phyloP scores from a whole-genome alignment of 441 rosid genomes.

The Francoa sonchifolia region DNA sequence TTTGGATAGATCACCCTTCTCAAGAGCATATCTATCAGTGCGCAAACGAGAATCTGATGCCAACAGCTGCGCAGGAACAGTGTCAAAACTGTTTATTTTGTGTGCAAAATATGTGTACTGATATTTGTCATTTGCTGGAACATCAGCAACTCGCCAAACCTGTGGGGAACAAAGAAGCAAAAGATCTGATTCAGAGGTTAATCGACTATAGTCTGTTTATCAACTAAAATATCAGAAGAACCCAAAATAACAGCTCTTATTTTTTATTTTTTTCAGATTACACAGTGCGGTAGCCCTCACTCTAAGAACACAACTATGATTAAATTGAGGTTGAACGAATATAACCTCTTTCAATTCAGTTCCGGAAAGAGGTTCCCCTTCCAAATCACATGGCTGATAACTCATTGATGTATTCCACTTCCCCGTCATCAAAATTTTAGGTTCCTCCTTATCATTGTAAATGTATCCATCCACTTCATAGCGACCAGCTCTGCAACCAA shows the following conservation, averaged over 20 bases:
- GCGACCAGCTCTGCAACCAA: constrained; percentile 71
- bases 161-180: constrained; percentile 12
- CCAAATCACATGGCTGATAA: constrained; percentile 84
- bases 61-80: constrained; percentile 78
- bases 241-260: too few species aligned
- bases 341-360: constrained; percentile 72
- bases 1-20: constrained; percentile 73
- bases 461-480: constrained; percentile 98
- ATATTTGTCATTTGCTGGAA: constrained; percentile 71
- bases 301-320: background rate
- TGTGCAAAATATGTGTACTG: constrained; percentile 86
- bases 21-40: constrained; percentile 87
- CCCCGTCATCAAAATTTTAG: constrained; percentile 91
- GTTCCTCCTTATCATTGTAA: constrained; percentile 79
- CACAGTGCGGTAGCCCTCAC: too few species aligned
- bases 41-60: constrained; percentile 92
- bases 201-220: background rate
- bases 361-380: constrained; percentile 91
- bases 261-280: too few species aligned
- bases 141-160: constrained; percentile 79
- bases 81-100: constrained; percentile 82
- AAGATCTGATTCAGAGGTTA: background rate
- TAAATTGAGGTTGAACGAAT: background rate
- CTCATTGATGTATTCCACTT: constrained; percentile 89
- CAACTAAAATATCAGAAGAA: too few species aligned